Conservation (phyloP, 352 stramenopile genomes). For the Globisporangium recalcitrans region DNA sequence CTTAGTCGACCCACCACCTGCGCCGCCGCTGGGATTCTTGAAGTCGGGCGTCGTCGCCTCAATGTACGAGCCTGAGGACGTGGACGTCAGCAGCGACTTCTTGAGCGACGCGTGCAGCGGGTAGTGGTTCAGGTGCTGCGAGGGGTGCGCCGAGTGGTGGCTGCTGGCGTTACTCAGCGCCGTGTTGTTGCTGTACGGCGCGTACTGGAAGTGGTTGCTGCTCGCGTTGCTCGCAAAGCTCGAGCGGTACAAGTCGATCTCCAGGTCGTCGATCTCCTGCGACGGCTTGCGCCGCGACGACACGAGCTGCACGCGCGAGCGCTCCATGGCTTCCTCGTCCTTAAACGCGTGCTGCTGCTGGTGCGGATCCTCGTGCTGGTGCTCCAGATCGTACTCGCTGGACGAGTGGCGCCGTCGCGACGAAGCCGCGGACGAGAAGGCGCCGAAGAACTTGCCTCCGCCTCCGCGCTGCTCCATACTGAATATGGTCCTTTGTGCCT, state of each 20-base stretch:
- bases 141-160: not conserved
- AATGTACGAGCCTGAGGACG: slow-evolving; percentile 11
- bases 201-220: slow-evolving; percentile 12
- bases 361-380: not conserved
- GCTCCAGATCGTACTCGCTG: not conserved
- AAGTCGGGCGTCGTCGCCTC: slow-evolving; percentile 15
- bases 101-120: slow-evolving; percentile 8
- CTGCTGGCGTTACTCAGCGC: not conserved
- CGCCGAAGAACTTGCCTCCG: not conserved
- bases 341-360: not conserved
- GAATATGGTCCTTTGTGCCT: not conserved
- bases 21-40: slow-evolving; percentile 2
- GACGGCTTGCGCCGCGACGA: slow-evolving; percentile 37
- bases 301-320: slow-evolving; percentile 44
- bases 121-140: slow-evolving; percentile 8
- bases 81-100: slow-evolving; percentile 5
- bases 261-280: slow-evolving; percentile 25
- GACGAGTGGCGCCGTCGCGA: not conserved
- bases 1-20: not conserved
- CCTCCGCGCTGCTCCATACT: not conserved
- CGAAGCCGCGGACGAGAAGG: not conserved
- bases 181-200: slow-evolving; percentile 7
- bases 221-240: slow-evolving; percentile 42
- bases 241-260: slow-evolving; percentile 25
- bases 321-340: slow-evolving; percentile 17